Percentiles rank a stretch among this genome's conserved stretches.
These are phyloP conservation scores for Paradendryphiella salina DNA, from an alignment of 2,329 filamentous ascomycete species.

Conservation along the genomic window DNA sequence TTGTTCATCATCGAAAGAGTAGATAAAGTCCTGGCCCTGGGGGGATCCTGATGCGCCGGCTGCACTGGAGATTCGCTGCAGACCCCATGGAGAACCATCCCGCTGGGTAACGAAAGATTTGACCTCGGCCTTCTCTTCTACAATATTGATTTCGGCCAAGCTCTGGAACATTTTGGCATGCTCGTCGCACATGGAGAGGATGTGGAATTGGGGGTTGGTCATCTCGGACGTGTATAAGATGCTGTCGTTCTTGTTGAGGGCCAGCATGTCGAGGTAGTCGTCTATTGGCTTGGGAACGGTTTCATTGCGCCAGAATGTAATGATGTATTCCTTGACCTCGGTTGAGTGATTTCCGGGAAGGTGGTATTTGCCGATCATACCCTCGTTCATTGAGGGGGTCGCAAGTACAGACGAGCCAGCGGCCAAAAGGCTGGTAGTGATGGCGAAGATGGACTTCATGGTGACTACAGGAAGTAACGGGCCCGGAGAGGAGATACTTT, in stretches of 20 bases:
- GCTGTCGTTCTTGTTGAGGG: slow-evolving; percentile 42
- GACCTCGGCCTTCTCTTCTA: slow-evolving; percentile 49
- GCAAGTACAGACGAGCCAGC: slow-evolving; percentile 26
- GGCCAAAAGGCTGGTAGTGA: slow-evolving; percentile 36
- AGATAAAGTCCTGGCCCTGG: slow-evolving; percentile 46
- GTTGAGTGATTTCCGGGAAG: slow-evolving; percentile 31
- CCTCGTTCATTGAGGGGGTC: slow-evolving; percentile 17
- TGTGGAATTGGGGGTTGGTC: slow-evolving; percentile 48
- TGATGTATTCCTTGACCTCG: slow-evolving; percentile 38
- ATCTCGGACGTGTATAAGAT: slow-evolving; percentile 45
- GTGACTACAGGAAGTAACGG: slow-evolving; percentile 32
- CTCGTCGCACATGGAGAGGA: slow-evolving; percentile 48
- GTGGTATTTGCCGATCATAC: slow-evolving; percentile 31
- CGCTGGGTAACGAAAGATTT: slow-evolving; percentile 36
- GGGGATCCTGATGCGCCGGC: slow-evolving; percentile 40
- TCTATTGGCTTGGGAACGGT: slow-evolving; percentile 13
- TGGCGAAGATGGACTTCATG: slow-evolving; percentile 39
- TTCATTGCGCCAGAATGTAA: slow-evolving; percentile 29
- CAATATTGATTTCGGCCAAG: slow-evolving; percentile 47
- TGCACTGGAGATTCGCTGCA: slow-evolving; percentile 51
- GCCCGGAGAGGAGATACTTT: slow-evolving; percentile 23
- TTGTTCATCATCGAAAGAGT: slow-evolving; percentile 44
- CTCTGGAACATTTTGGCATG: slow-evolving; percentile 46
- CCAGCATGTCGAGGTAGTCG: slow-evolving; percentile 21
- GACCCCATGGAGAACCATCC: slow-evolving; percentile 51